Evolutionary conservation across 352 stramenopile species (phyloP), one percentile per base, ranked within the genome.

Genomic region (Plasmopara viticola): DNA sequence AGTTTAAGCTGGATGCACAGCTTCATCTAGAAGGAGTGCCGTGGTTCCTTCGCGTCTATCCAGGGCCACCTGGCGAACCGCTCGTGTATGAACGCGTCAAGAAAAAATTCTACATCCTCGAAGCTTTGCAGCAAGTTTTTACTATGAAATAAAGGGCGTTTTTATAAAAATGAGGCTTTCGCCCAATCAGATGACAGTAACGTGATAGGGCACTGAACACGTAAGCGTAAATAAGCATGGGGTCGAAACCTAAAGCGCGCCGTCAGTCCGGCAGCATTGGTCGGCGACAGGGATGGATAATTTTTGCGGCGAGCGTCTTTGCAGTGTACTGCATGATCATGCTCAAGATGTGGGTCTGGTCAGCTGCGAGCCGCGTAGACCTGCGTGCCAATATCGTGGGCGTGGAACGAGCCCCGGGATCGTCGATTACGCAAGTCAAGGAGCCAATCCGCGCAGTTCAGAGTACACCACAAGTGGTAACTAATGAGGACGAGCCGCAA

Each of bases 21-120:
- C 81, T 89, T 18, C 56, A 59, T 12, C 60, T 80, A 9, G 75
- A 78, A 38, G 78, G 78, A 12, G 75, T 89, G 9, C 78, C 78
- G 14, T 89, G 70, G 67, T 69, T 89, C 37, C 70, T 66, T 30
- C 76, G 75, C 38, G 51, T 87, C 8, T 70, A 52, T 28, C 66
- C 70, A 35, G 64, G 78, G 13, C 37, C 40, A 28, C 48, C 45
- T 15, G 67, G 68, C 5, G 51, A 70, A 25, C 46, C 50, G 12
- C 59, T 74, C 15, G 58, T 38, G 33, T 74, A 62, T 42, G 58
- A 70, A 50, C 53, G 54, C 17, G 48, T 74, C 12, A 70, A 65
- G 51, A 58, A 70, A 42, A 68, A 69, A 20, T 64, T 74, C 29
- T 70, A 70, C 44, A 20, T 66, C n/a, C 53, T 66, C 1, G 65